Percentiles rank a stretch among this genome's conserved stretches.
Conservation (phyloP, 257 asterid species). For the Eustoma russellianum region DNA sequence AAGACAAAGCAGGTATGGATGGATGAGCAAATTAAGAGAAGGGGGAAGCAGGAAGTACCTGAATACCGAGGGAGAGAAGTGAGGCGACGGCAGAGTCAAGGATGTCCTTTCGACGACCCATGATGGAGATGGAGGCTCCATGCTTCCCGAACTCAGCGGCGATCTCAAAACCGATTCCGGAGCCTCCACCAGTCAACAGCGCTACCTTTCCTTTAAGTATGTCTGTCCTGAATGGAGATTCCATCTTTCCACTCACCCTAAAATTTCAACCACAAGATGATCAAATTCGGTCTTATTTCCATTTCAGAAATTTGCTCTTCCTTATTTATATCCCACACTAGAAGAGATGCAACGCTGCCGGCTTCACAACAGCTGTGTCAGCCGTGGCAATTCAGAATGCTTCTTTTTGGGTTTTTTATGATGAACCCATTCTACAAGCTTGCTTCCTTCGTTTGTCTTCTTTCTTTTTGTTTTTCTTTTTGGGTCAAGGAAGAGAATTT, state of each 20-base stretch:
- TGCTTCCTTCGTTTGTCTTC: too few species aligned
- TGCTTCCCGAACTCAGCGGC: slow-evolving; percentile 73
- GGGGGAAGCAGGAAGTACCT: slow-evolving; percentile 18
- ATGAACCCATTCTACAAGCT: too few species aligned
- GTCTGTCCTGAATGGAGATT: slow-evolving; percentile 61
- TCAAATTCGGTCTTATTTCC: too few species aligned
- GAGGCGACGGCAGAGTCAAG: slow-evolving; percentile 59
- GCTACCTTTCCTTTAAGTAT: slow-evolving; percentile 65
- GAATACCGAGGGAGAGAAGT: slow-evolving; percentile 64
- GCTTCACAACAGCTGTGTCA: too few species aligned
- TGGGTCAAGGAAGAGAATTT: too few species aligned
- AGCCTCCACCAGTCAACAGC: slow-evolving; percentile 82
- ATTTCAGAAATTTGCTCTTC: too few species aligned
- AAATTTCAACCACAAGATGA: too few species aligned
- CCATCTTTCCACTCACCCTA: slow-evolving; percentile 26
- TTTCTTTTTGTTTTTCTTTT: too few species aligned
- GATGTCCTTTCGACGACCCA: slow-evolving; percentile 84
- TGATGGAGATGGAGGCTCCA: slow-evolving; percentile 80
- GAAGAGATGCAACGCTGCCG: too few species aligned
- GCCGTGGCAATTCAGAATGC: too few species aligned
- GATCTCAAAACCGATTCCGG: slow-evolving; percentile 82
- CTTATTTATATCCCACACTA: too few species aligned
- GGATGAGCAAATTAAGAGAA: background rate
- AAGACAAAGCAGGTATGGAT: background rate
- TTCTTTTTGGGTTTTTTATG: too few species aligned